phyloP scores from a whole-genome alignment of 2,329 filamentous ascomycete genomes.

The Cordyceps militaris region DNA sequence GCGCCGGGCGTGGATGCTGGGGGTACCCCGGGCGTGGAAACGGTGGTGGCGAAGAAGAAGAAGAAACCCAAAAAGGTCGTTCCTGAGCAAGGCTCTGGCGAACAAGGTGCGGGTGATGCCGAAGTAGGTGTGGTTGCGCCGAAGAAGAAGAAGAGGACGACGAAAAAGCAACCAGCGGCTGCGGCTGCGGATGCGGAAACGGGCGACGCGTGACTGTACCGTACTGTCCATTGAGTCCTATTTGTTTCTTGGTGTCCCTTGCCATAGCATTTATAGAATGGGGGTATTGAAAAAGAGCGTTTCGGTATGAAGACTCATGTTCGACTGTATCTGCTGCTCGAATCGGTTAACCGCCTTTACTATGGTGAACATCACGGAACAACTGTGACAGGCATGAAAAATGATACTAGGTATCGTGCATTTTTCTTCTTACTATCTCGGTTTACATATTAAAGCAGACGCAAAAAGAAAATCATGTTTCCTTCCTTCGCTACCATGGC shows the following conservation, averaged over 20 bases:
- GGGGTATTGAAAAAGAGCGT: not conserved
- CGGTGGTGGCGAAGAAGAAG: conserved; percentile 42
- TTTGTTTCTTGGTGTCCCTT: not conserved
- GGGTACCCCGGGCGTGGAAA: conserved; percentile 23
- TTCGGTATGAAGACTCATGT: not conserved
- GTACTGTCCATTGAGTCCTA: not conserved
- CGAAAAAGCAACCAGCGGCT: conserved; percentile 28
- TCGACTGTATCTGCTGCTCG: too few relatives aligned
- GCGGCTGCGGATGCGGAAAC: conserved; percentile 25
- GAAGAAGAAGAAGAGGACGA: conserved; percentile 45
- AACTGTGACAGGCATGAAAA: not conserved
- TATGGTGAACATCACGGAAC: not conserved
- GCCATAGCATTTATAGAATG: conserved; percentile 1
- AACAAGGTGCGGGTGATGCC: conserved; percentile 16
- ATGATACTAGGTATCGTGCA: not conserved
- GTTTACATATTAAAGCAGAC: not conserved
- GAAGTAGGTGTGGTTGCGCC: conserved; percentile 26
- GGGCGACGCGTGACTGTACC: conserved; percentile 13
- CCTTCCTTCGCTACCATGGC: not conserved
- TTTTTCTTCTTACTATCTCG: not conserved
- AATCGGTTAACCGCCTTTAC: not conserved
- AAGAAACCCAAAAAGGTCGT: conserved; percentile 35
- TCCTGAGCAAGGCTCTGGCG: conserved; percentile 15
- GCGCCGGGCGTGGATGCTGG: conserved; percentile 6
- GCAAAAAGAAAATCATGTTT: not conserved